These are phyloP conservation scores for Dactylorhiza incarnata DNA, from an alignment of 106 monocot genomes.

Conservation along the genomic window DNA sequence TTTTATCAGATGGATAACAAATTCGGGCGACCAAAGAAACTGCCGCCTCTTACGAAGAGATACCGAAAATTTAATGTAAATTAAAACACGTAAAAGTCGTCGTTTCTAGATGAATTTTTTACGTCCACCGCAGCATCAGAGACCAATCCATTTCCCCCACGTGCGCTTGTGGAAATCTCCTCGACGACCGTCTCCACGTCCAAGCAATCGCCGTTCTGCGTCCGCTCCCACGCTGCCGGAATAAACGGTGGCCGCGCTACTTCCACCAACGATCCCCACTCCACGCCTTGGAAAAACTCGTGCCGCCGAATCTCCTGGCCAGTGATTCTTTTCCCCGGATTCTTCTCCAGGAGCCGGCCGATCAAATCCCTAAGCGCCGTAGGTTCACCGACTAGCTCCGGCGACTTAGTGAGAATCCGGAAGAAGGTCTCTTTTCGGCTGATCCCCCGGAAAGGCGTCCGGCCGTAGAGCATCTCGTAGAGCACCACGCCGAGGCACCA, in stretches of 20 bases:
- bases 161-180: conserved; percentile 6
- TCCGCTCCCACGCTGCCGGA: conserved; percentile 21
- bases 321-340: conserved; percentile 46
- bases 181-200: conserved; percentile 72
- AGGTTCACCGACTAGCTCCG: conserved; percentile 60
- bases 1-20: no score
- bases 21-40: no score
- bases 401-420: conserved; percentile 40
- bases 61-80: not conserved
- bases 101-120: not conserved
- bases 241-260: conserved; percentile 76
- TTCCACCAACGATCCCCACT: conserved; percentile 50
- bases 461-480: conserved; percentile 95
- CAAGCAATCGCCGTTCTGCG: conserved; percentile 9
- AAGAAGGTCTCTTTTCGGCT: conserved; percentile 86
- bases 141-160: not conserved
- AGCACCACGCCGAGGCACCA: conserved; percentile 90
- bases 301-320: conserved; percentile 48
- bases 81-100: not conserved
- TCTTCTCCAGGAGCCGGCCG: conserved; percentile 62
- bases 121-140: not conserved
- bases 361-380: conserved; percentile 69
- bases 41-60: no score
- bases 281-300: conserved; percentile 66
- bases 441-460: conserved; percentile 77